Evolutionary conservation across 2,329 filamentous ascomycete genomes (phyloP).

Genomic region (Trichoderma afroharzianum): DNA sequence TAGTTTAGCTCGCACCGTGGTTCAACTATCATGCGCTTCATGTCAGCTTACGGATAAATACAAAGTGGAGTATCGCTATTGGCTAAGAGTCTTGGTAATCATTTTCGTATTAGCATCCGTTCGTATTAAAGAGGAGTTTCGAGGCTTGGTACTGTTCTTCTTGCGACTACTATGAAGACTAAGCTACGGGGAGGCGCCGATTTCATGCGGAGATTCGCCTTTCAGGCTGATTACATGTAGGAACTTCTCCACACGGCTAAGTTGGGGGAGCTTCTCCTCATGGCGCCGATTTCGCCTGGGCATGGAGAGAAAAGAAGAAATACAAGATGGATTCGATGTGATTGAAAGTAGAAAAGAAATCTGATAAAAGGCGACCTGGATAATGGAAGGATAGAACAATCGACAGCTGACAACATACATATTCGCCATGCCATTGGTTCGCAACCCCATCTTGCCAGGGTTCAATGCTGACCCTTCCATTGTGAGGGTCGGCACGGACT

Average conservation of each 20-base stretch:
- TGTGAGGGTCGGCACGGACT: constrained; percentile 48
- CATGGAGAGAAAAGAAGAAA: background rate
- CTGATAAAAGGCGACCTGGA: background rate
- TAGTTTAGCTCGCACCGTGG: background rate
- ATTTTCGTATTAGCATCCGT: background rate
- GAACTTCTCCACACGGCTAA: constrained; percentile 12
- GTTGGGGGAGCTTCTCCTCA: constrained; percentile 5
- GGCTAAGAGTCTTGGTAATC: background rate
- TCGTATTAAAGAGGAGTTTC: background rate
- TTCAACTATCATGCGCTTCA: background rate
- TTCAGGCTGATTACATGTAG: constrained; percentile 8
- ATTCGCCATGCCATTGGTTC: constrained; percentile 42
- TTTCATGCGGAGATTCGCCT: background rate
- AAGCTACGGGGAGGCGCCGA: background rate
- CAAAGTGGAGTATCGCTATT: background rate
- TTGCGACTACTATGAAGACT: background rate
- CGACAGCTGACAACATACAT: background rate
- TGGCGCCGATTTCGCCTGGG: background rate
- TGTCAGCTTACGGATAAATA: background rate
- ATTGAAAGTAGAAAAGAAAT: background rate
- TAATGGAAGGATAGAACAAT: background rate
- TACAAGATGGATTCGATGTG: background rate
- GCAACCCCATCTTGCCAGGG: constrained; percentile 54
- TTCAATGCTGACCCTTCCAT: constrained; percentile 56
- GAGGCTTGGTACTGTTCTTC: background rate